Evolutionary conservation across 2,329 filamentous ascomycete genomes (phyloP).

Genomic region (Xylariaceae sp.): DNA sequence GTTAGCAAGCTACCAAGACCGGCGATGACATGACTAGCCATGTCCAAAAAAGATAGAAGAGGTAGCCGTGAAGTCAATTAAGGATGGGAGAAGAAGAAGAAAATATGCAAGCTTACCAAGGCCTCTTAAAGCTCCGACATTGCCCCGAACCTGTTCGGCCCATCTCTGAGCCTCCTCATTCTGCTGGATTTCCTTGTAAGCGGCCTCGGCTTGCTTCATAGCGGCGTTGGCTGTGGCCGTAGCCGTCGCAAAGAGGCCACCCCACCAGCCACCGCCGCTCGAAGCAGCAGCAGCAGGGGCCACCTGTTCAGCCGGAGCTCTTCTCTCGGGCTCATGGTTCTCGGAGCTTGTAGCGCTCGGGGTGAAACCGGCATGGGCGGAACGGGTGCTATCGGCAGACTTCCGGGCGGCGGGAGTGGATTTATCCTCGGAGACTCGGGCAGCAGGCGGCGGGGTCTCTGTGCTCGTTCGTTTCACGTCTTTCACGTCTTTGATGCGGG

Average conservation of each 20-base stretch:
- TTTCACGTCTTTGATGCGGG: conserved; percentile 59
- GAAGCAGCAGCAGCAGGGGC: conserved; percentile 24
- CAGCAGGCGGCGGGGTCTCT: conserved; percentile 45
- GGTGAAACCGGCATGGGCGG: conserved; percentile 66
- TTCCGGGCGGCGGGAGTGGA: conserved; percentile 49
- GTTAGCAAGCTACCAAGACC: conserved; percentile 13
- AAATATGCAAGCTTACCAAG: conserved; percentile 53
- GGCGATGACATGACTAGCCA: conserved; percentile 4
- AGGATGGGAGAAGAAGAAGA: neutral
- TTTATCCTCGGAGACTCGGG: conserved; percentile 62
- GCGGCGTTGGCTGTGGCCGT: conserved; percentile 59
- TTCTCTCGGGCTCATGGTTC: conserved; percentile 53
- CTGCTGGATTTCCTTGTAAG: conserved; percentile 90
- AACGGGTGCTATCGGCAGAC: conserved; percentile 71
- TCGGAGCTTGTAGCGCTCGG: conserved; percentile 61
- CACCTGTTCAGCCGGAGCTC: conserved; percentile 42
- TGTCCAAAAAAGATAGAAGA: neutral
- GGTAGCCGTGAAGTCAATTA: neutral
- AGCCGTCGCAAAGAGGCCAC: conserved; percentile 74
- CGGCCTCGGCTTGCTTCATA: conserved; percentile 86
- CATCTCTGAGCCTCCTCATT: conserved; percentile 96
- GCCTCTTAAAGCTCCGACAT: conserved; percentile 71
- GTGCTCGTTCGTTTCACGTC: conserved; percentile 49
- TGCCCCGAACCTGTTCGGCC: conserved; percentile 89
- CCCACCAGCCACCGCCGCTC: conserved; percentile 77